Evolutionary conservation across 345 rosid genomes (phyloP).

Genomic region (Geranium rotundifolium): DNA sequence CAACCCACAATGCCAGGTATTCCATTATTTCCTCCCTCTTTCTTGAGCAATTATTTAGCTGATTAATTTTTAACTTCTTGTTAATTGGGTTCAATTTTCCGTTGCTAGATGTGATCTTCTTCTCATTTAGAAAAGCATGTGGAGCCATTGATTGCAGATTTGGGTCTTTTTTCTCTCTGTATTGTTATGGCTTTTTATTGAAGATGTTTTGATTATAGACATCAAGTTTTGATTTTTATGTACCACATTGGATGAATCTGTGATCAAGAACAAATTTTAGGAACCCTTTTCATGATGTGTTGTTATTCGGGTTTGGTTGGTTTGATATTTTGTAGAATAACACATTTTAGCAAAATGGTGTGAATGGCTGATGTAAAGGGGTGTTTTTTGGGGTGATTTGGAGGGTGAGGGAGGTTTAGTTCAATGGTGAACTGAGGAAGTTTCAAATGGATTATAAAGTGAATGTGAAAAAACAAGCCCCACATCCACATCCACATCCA

Average conservation of each 20-base stretch:
- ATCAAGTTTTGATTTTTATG: too few relatives aligned
- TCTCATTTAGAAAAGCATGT: neutral
- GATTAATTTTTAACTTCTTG: neutral
- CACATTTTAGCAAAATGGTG: neutral
- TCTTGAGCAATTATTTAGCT: neutral
- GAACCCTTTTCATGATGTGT: neutral
- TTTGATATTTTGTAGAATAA: neutral
- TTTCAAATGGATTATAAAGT: constrained; percentile 14
- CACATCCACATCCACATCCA: constrained; percentile 19
- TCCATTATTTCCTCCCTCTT: neutral
- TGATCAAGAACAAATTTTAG: neutral
- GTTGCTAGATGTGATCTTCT: too few relatives aligned
- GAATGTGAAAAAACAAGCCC: constrained; percentile 42
- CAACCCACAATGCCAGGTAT: neutral
- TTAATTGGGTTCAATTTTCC: neutral
- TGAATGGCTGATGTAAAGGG: neutral
- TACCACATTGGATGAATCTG: neutral
- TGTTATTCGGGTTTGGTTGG: neutral
- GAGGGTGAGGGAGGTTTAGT: too few relatives aligned
- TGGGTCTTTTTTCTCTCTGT: too few relatives aligned
- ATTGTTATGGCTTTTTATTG: neutral
- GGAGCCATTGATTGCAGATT: neutral
- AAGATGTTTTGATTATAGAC: neutral
- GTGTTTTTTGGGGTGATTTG: neutral
- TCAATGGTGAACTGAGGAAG: neutral